Evolutionary conservation across 2,329 filamentous ascomycete genomes (phyloP), one percentile per base, ranked within the genome.

Genomic region (Rutstroemia sydowiana): DNA sequence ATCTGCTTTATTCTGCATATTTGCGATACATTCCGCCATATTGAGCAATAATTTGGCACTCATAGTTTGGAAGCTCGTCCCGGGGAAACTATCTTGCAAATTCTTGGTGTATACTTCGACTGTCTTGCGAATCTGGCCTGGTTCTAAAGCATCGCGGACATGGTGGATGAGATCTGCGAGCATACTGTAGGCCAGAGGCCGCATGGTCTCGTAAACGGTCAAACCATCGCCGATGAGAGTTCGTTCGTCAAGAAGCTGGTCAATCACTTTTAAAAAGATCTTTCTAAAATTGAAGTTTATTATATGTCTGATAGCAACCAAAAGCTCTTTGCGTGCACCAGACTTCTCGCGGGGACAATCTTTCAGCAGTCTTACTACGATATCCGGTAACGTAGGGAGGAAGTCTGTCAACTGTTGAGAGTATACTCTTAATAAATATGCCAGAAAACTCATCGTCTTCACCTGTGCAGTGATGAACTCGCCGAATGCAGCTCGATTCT

Each of bases 31-130:
- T 64, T 98, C 95, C 0, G 92, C 93, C 89, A 99, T 95, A 67
- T 98, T 99, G 11, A 98, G 75, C 1, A 99, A 75, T 2, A 99
- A 75, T 69, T 97, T 98, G 0, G 93, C 95, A 62, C 93, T 97
- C 93, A 99, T 99, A 0, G 93, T 98, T 69, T 98, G 95, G 66
- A 98, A 98, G 69, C 92, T 98, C 0, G 95, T 97, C 8, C 95
- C 95, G 0, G 93, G 95, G 57, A 95, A 95, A 57, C 88, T 89
- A 68, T 97, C 93, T 64, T 95, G 90, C 20, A 98, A 74, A 63
- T 97, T 97, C 65, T 86, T 89, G 1, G 95, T 97, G 69, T 98
- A 99, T 3, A 98, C 93, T 66, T 95, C 88, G 9, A 98, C 90
- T 0, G 95, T 97, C 65, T 91, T 88, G 43, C 91, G 83, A 57